Base-by-base conservation (phyloP, 2,329 filamentous ascomycete genomes). In the Talaromyces sp. region DNA sequence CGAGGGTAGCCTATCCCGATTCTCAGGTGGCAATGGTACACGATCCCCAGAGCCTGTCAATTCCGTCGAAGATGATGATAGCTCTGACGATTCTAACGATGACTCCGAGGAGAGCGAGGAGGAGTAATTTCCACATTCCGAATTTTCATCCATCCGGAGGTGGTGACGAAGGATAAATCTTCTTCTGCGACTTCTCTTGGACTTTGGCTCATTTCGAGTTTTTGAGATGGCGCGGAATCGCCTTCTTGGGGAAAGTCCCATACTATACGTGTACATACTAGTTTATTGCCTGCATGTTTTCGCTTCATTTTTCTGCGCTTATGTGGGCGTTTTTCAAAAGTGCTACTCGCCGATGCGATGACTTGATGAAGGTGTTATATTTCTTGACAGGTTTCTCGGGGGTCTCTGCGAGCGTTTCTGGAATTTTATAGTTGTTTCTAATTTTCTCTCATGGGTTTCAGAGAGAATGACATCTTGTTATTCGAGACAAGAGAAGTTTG, bases 61-160 rank as follows among this genome's bases (percentile, higher is more conserved):
- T 62, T 79, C 77, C 2, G 77, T 79, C 42, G 78, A 80, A 67
- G 71, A 69, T 59, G 76, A 73, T 42, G 78, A 80, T 61, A 79
- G 77, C 66, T 80, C 79, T 66, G 79, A 79, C 61, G 80, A 79
- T 40, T 78, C 79, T 57, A 79, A 80, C 66, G 78, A 79, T 64
- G 78, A 78, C 18, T 79, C 80, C 62, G 80, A 81, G 70, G 81
- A 79, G 64, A 80, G 81, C 66, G 79, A 81, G 66, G 80, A 82
- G 71, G 80, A 82, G 72, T 81, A 75, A 28, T 28, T 28, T 28
- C 28, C n/a, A n/a, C n/a, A n/a, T n/a, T n/a, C n/a, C n/a, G n/a
- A n/a, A n/a, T n/a, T n/a, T n/a, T n/a, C n/a, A n/a, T n/a, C n/a
- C n/a, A n/a, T n/a, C n/a, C n/a, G n/a, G n/a, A n/a, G n/a, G n/a